These are phyloP conservation scores for Mycosphaerella sp. DNA, from an alignment of 2,329 filamentous ascomycete genomes.

Conservation along the genomic window DNA sequence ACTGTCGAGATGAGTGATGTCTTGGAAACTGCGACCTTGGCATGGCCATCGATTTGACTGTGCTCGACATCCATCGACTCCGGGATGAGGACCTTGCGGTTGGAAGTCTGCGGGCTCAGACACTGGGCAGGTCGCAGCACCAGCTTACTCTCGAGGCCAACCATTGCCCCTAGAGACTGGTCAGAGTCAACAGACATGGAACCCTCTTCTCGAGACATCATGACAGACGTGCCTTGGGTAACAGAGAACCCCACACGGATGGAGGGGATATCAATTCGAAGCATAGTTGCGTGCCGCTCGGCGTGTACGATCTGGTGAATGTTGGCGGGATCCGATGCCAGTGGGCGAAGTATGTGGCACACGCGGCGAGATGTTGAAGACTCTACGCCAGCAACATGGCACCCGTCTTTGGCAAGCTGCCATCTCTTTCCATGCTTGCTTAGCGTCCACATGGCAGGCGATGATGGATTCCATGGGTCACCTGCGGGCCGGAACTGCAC, in stretches of 20 bases:
- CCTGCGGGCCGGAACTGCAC: constrained; percentile 47
- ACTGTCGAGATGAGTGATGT: constrained; percentile 45
- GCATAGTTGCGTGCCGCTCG: neutral
- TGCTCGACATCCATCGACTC: constrained; percentile 24
- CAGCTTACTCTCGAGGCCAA: constrained; percentile 55
- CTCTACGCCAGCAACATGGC: constrained; percentile 9
- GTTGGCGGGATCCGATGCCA: constrained; percentile 8
- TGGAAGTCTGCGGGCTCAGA: constrained; percentile 26
- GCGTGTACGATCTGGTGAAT: constrained; percentile 17
- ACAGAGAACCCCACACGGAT: constrained; percentile 21
- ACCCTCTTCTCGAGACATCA: constrained; percentile 7
- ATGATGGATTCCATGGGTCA: constrained; percentile 19
- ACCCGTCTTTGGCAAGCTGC: constrained; percentile 10
- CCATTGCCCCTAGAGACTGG: constrained; percentile 55
- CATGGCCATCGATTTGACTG: constrained; percentile 39
- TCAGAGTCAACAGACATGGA: constrained; percentile 37
- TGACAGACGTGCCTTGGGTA: constrained; percentile 5
- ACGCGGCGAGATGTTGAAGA: constrained; percentile 40
- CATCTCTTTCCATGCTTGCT: constrained; percentile 41
- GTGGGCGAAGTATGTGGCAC: constrained; percentile 43
- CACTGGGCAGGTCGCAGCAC: constrained; percentile 37
- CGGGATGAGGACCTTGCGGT: constrained; percentile 49
- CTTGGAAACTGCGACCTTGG: constrained; percentile 33
- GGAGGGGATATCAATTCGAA: constrained; percentile 21
- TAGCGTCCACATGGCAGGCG: constrained; percentile 15